phyloP scores from a whole-genome alignment of 1,139 yeast species.

The Candida pseudoviswanathii region DNA sequence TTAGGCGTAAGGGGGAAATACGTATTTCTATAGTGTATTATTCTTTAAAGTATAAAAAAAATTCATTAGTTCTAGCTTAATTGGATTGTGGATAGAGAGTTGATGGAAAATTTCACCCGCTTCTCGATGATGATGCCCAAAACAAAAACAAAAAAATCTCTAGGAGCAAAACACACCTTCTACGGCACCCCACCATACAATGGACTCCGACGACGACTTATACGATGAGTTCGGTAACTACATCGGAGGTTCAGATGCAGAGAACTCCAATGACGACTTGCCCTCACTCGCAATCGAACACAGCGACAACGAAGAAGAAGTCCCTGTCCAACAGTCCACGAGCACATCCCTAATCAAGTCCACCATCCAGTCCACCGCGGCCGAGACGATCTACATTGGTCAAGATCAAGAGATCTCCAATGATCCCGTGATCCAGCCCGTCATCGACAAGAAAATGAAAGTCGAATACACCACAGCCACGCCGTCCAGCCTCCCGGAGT shows the following conservation, averaged over 20 bases:
- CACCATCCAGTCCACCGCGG: slow-evolving; percentile 6
- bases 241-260: slow-evolving; percentile 59
- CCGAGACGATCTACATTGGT: slow-evolving; percentile 28
- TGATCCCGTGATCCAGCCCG: slow-evolving; percentile 71
- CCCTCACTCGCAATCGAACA: slow-evolving; percentile 14
- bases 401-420: slow-evolving; percentile 20
- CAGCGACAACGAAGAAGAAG: slow-evolving; percentile 17
- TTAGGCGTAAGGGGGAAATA: slow-evolving; percentile 12
- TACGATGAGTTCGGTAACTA: slow-evolving; percentile 87
- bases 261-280: slow-evolving; percentile 19
- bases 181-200: background rate
- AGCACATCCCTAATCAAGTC: slow-evolving; percentile 12
- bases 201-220: slow-evolving; percentile 36
- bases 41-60: background rate
- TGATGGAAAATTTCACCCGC: background rate
- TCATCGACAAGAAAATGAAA: slow-evolving; percentile 42
- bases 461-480: slow-evolving; percentile 35
- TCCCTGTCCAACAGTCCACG: slow-evolving; percentile 4
- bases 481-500: slow-evolving; percentile 51
- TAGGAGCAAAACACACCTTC: background rate
- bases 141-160: slow-evolving; percentile 1
- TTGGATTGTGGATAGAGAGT: background rate
- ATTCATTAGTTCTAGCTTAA: background rate
- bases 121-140: background rate
- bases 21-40: slow-evolving; percentile 1